phyloP scores from a whole-genome alignment of 495 filamentous ascomycete genomes.

The Xylaria venustula region DNA sequence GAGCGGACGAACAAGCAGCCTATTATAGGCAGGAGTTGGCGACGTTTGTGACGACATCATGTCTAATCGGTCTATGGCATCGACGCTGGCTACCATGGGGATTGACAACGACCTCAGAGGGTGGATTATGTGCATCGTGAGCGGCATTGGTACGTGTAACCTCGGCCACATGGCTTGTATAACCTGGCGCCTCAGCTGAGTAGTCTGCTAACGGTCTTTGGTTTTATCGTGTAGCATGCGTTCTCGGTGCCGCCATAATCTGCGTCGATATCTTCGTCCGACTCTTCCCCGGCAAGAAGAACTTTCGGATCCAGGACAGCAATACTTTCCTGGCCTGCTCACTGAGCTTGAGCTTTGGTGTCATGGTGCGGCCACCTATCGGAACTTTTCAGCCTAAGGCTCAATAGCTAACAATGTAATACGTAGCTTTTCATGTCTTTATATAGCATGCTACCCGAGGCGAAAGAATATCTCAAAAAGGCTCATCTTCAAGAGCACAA shows the following conservation, averaged over 20 bases:
- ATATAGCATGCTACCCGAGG: slow-evolving; percentile 89
- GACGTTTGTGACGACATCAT: slow-evolving; percentile 12
- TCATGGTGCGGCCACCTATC: slow-evolving; percentile 68
- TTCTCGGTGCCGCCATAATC: slow-evolving; percentile 78
- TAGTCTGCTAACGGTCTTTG: slow-evolving; percentile 8
- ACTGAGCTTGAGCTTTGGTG: slow-evolving; percentile 88
- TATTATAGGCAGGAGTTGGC: slow-evolving; percentile 17
- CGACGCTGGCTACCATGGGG: slow-evolving; percentile 34
- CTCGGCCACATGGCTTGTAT: slow-evolving; percentile 5
- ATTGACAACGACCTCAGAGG: slow-evolving; percentile 83
- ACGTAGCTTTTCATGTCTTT: slow-evolving; percentile 84
- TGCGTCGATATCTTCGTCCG: slow-evolving; percentile 79
- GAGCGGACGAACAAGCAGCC: slow-evolving; percentile 6
- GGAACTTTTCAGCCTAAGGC: not conserved
- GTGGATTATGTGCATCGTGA: slow-evolving; percentile 88
- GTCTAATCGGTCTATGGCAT: not conserved
- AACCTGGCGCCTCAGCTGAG: not conserved
- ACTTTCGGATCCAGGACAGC: slow-evolving; percentile 87
- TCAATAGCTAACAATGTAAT: slow-evolving; percentile 20
- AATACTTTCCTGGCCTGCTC: slow-evolving; percentile 84
- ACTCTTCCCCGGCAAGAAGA: slow-evolving; percentile 63
- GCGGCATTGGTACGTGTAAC: slow-evolving; percentile 63
- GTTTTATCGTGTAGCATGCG: slow-evolving; percentile 58
- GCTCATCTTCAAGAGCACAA: slow-evolving; percentile 62
- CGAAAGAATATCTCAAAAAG: slow-evolving; percentile 69